Evolutionary conservation across 2,329 filamentous ascomycete genomes (phyloP).

Genomic region (Diaporthe capsici): DNA sequence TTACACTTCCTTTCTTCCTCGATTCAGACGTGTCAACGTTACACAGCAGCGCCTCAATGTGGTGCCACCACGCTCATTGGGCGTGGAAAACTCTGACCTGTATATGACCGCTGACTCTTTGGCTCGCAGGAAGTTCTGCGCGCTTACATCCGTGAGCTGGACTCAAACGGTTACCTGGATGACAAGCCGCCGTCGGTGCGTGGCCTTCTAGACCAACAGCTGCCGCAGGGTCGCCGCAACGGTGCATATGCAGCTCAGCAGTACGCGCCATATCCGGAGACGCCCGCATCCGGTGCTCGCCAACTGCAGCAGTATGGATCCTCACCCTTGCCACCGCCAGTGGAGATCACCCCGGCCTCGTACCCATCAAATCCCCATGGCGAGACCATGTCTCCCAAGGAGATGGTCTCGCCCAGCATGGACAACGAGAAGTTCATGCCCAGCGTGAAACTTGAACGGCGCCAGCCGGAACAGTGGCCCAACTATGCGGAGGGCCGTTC

Average conservation of each 20-base stretch:
- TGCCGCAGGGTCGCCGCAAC: slow-evolving; percentile 42
- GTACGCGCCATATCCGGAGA: slow-evolving; percentile 48
- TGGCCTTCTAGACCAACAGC: slow-evolving; percentile 65
- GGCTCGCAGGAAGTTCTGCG: slow-evolving; percentile 67
- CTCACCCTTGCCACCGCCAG: slow-evolving; percentile 41
- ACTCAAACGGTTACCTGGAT: slow-evolving; percentile 61
- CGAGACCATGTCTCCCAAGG: slow-evolving; percentile 50
- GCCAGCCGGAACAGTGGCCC: slow-evolving; percentile 48
- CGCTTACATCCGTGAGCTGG: slow-evolving; percentile 73
- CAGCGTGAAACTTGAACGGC: slow-evolving; percentile 55
- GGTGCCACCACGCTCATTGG: slow-evolving; percentile 17
- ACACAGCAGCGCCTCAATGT: slow-evolving; percentile 37
- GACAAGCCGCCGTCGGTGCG: slow-evolving; percentile 65
- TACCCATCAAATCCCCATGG: slow-evolving; percentile 43
- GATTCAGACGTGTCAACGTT: slow-evolving; percentile 33
- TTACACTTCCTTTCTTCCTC: slow-evolving; percentile 20
- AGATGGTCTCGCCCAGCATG: slow-evolving; percentile 52
- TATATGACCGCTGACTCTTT: slow-evolving; percentile 30
- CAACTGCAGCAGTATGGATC: slow-evolving; percentile 40
- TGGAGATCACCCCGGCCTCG: slow-evolving; percentile 42
- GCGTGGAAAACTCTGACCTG: background rate
- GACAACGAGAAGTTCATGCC: slow-evolving; percentile 59
- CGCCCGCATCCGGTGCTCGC: slow-evolving; percentile 41
- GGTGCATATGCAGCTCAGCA: slow-evolving; percentile 44
- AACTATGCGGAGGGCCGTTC: slow-evolving; percentile 25